A percentile compares a stretch with the other conserved stretches of the same genome.
Conservation (phyloP, 2,329 filamentous ascomycete species). For the Penicillium sp. region DNA sequence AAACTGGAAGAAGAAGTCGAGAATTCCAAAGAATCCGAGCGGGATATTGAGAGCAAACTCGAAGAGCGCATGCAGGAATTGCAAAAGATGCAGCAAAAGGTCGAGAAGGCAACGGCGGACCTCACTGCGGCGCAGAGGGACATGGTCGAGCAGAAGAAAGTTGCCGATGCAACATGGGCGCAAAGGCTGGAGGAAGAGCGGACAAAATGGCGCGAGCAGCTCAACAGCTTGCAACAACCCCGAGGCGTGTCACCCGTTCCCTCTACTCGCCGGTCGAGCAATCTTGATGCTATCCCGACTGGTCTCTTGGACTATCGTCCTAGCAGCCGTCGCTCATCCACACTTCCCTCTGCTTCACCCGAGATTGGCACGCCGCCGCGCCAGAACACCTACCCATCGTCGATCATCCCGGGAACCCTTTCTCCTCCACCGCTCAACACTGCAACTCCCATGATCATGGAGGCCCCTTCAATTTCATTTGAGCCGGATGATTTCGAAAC, state of each 20-base stretch:
- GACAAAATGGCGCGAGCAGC: conserved; percentile 52
- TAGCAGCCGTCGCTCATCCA: conserved; percentile 40
- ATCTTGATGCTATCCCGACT: conserved; percentile 36
- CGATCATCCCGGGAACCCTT: conserved; percentile 24
- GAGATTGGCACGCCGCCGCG: conserved; percentile 41
- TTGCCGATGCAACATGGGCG: conserved; percentile 53
- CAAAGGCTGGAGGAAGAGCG: conserved; percentile 62
- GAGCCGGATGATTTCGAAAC: conserved; percentile 46
- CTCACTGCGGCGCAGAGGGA: conserved; percentile 55
- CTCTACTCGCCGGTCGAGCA: conserved; percentile 38
- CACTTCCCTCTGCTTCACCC: conserved; percentile 32
- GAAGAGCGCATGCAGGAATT: conserved; percentile 60
- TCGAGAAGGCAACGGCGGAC: conserved; percentile 54
- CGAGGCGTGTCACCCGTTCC: conserved; percentile 41
- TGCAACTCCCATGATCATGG: conserved; percentile 21
- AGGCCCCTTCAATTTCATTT: conserved; percentile 39
- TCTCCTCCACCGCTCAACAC: conserved; percentile 28
- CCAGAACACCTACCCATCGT: conserved; percentile 44
- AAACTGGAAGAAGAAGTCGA: conserved; percentile 80
- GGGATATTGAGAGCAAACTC: conserved; percentile 51
- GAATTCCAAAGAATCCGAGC: conserved; percentile 46
- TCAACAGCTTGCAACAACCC: conserved; percentile 34
- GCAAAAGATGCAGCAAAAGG: conserved; percentile 40
- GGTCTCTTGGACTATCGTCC: conserved; percentile 34
- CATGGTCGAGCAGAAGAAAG: conserved; percentile 55